Base-by-base conservation (phyloP, 1,284 basidiomycete genomes). In the Austropuccinia psidii region DNA sequence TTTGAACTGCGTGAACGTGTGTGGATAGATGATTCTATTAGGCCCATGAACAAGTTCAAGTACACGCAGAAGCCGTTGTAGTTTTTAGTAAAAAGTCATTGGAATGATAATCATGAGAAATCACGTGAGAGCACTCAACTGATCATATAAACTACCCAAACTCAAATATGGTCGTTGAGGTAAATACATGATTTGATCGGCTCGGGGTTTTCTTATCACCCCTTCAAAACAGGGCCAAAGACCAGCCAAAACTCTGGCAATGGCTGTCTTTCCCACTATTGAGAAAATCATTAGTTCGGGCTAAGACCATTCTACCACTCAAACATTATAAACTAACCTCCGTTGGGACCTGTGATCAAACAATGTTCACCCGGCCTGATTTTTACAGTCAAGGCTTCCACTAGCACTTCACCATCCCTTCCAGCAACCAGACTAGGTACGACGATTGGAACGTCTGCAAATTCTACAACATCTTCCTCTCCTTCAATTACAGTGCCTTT, bases 121-220 rank as follows among this genome's bases (percentile, higher is more conserved):
- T n/a, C n/a, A n/a, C n/a, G n/a, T n/a, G n/a, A n/a, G n/a, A n/a
- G n/a, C n/a, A 73, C 69, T 64, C n/a, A 78, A 87, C 85, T 98
- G 94, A 78, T 96, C 93, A 8, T 94, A 83, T 49, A 98, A 82
- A 76, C 87, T 89, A 4, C 93, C 94, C 0, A 88, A 85, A 52
- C 90, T 89, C 84, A 96, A 90, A 81, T 97, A 97, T 27, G 93
- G 88, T 43, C 92, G 84, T 82, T 98, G 95, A 4, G 94, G 95
- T 1, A 98, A 85, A 77, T 96, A 90, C 79, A 96, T 90, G 68
- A 96, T 85, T 6, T 86, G 87, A 54, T 79, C 79, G 64, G 83
- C 81, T 73, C 85, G 82, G 78, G 72, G 87, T 79, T 76, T 79
- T 11, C 75, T 76, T 29, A 83, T 76, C 45, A 79, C 75, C 24